These are phyloP conservation scores for Aegle marmelos DNA, from an alignment of 345 rosid genomes.

Conservation along the genomic window DNA sequence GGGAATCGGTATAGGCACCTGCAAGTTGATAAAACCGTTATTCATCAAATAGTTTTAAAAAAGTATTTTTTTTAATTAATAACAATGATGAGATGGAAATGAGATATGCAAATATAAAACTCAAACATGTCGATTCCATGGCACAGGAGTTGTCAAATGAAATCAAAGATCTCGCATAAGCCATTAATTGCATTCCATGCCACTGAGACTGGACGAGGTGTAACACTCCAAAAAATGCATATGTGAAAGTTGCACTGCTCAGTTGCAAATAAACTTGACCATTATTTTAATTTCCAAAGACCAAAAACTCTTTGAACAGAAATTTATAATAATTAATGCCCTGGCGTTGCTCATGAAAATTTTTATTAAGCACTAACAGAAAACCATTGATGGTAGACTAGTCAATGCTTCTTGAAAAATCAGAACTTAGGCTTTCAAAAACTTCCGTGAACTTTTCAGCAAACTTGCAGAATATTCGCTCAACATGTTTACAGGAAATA, in stretches of 20 bases:
- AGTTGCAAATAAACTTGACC: background rate
- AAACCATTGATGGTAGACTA: background rate
- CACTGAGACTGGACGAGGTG: too few species aligned
- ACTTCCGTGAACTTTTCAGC: conserved; percentile 18
- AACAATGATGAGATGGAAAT: background rate
- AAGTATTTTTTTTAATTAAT: background rate
- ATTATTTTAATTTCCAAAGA: background rate
- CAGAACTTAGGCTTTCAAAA: background rate
- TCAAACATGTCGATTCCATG: background rate
- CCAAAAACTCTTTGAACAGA: background rate
- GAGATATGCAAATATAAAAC: too few species aligned
- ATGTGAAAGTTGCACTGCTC: background rate
- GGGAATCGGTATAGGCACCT: background rate
- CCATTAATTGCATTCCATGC: background rate
- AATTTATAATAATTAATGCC: background rate
- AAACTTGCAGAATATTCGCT: background rate
- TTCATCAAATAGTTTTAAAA: background rate
- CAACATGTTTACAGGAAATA: background rate
- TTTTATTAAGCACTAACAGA: background rate
- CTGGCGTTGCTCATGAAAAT: background rate
- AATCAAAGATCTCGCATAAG: background rate
- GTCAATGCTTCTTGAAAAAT: background rate
- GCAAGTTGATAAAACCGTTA: background rate
- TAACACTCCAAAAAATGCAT: too few species aligned
- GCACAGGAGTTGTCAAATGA: background rate